Evolutionary conservation across 2,329 filamentous ascomycete species (phyloP), one percentile per base, ranked within the genome.

Genomic region (Penicillium sp.): DNA sequence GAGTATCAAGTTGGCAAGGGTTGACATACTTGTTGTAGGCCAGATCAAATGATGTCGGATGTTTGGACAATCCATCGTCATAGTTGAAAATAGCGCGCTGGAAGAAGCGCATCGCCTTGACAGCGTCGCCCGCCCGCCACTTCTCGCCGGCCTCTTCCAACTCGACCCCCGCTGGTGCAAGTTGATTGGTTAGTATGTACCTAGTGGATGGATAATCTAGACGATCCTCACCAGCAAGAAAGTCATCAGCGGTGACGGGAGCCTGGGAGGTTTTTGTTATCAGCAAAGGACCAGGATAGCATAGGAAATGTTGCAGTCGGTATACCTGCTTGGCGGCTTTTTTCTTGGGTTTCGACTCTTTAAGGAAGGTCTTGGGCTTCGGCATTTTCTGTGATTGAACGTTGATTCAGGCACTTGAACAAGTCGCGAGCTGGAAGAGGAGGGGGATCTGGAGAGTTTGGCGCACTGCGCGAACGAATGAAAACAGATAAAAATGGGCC

Each of bases 131-230:
- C 25, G 77, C 82, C 34, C 83, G 74, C 80, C 83, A 86, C 74
- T 88, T 88, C 47, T 84, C 82, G 5, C 81, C 84, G 4, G 80
- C 80, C 62, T 86, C 81, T 65, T 88, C 84, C 44, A 80, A 74
- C 20, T 82, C 77, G 38, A 86, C 83, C 8, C 82, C 84, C 16
- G 75, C 78, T 75, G 26, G n/a, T 8, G 10, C 20, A 10, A n/a
- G n/a, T n/a, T 11, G 14, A 11, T 20, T 9, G 2, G 10, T 51
- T 44, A 34, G 11, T n/a, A 10, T 26, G 18, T 9, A 7, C 4
- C n/a, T 2, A 8, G 20, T 10, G 1, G 14, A 33, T 38, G 17
- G n/a, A 27, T 32, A 13, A 23, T 33, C 23, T 11, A 21, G 26
- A 8, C 6, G 30, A 39, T 39, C 26, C 63, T 48, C 59, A 77